Base-by-base conservation (phyloP, 2,329 filamentous ascomycete species). In the Leptographium lundbergii region DNA sequence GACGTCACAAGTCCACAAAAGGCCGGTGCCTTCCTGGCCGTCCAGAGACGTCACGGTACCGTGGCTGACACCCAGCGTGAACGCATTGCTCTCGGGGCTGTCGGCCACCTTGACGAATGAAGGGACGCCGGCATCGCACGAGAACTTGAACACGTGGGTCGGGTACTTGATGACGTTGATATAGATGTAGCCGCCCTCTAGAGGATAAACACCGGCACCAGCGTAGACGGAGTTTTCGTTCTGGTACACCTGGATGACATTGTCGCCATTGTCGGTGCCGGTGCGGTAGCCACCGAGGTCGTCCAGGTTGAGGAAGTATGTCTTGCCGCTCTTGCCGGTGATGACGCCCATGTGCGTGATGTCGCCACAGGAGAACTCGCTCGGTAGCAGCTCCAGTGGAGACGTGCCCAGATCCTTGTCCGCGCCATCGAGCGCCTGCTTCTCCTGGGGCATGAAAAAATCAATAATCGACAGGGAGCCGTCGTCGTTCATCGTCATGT, bases 91-190 rank as follows among this genome's bases (percentile, higher is more conserved):
- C 25, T 76, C 73, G 0, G 74, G 72, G 3, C 73, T 77, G 58
- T 77, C 74, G 4, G 76, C 77, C 1, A 81, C 75, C 64, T 79
- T 77, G 25, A 77, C 75, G 57, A 84, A 82, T 2, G 74, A 73
- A 0, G 80, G 76, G 11, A 77, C 72, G 4, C 79, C 80, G 25
- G 69, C 69, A 61, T 73, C 70, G 65, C 78, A 82, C 2, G 76
- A 75, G 65, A 83, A 83, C 63, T 82, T 79, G 72, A 82, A 83
- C 22, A 81, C 78, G 56, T 79, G 74, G 0, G 79, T 79, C 17
- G 76, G 73, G 63, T 77, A 78, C 63, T 77, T 74, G 57, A 82
- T 81, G 6, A 81, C 71, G 59, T 73, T 76, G 65, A 77, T 73
- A 66, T 77, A 78, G 57, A 79, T 70, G 63, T 77, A 78, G 22